A percentile compares a stretch with the other conserved stretches of the same genome.
Evolutionary conservation across 345 rosid genomes (phyloP).

Genomic region (Corchorus capsularis): DNA sequence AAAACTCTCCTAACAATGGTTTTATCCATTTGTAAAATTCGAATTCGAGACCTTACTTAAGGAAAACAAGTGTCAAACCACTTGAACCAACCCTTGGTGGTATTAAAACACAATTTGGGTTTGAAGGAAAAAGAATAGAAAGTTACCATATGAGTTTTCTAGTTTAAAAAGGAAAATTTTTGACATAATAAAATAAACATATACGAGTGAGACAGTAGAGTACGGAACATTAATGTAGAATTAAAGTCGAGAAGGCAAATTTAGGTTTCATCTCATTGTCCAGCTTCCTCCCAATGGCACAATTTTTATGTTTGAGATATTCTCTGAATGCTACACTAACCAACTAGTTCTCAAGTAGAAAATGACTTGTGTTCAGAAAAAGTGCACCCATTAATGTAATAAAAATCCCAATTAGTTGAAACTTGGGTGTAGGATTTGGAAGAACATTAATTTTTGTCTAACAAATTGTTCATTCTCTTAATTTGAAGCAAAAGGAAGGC

Average conservation of each 20-base stretch:
- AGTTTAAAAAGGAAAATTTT: too few relatives aligned
- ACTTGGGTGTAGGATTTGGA: background rate
- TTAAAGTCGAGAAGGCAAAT: background rate
- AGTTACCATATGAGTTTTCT: background rate
- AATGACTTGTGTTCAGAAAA: slow-evolving; percentile 1
- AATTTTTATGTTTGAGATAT: background rate
- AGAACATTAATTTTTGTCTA: background rate
- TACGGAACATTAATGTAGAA: background rate
- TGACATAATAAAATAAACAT: background rate
- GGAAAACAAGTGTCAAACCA: too few relatives aligned
- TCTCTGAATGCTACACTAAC: background rate
- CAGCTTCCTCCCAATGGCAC: background rate
- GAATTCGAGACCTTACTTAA: too few relatives aligned
- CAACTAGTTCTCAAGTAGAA: background rate
- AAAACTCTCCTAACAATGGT: too few relatives aligned
- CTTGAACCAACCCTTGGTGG: too few relatives aligned
- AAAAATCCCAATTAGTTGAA: background rate
- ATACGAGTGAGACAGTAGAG: background rate
- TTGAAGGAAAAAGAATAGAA: background rate
- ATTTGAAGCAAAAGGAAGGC: slow-evolving; percentile 5
- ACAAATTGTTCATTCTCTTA: background rate
- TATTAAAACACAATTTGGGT: background rate
- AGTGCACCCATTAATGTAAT: background rate
- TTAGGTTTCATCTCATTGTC: background rate
- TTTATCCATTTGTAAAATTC: too few relatives aligned